Base-by-base conservation (phyloP, 345 rosid species). In the Arabidopsis suecica region DNA sequence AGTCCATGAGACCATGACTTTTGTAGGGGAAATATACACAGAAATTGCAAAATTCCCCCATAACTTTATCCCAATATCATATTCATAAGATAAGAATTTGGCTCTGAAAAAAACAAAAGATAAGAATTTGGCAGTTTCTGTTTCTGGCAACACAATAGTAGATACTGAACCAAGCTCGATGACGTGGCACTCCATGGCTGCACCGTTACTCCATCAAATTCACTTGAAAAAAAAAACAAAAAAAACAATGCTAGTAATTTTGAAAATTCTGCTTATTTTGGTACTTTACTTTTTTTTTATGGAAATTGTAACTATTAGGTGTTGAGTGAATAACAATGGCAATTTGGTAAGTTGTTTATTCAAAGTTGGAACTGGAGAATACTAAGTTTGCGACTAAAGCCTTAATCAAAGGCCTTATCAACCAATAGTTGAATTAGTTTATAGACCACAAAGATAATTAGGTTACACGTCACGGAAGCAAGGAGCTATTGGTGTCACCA, bases 91-190 rank as follows among this genome's bases (percentile, higher is more conserved):
- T 47, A 64, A 64, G 69, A 47, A 45, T 45, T 45, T 64, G 69
- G 30, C 44, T 65, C 41, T 45, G 25, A 20, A 45, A 20, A 20
- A 32, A 23, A 23, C 18, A 14, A 14, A 23, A 60, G 40, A 71
- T 22, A 60, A 68, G 37, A 75, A 75, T 25, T 75, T 75, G 80
- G 64, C 69, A 16, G 74, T 64, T 76, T 69, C 69, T 76, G 75
- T 55, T 62, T 76, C 64, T 76, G 66, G 65, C 80, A 45, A 53
- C 62, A 45, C 65, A 41, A 63, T 62, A 68, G 79, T 69, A 59
- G 69, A 68, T 22, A 69, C 65, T 57, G 50, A 25, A 7, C 65
- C 7, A 61, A 61, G 79, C 48, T 54, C 16, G 18, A 30, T 64
- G 72, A 71, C 62, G 67, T 71, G 80, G 14, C 37, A 49, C 48